phyloP scores from a whole-genome alignment of 495 filamentous ascomycete genomes.

The Bacidia gigantensis region DNA sequence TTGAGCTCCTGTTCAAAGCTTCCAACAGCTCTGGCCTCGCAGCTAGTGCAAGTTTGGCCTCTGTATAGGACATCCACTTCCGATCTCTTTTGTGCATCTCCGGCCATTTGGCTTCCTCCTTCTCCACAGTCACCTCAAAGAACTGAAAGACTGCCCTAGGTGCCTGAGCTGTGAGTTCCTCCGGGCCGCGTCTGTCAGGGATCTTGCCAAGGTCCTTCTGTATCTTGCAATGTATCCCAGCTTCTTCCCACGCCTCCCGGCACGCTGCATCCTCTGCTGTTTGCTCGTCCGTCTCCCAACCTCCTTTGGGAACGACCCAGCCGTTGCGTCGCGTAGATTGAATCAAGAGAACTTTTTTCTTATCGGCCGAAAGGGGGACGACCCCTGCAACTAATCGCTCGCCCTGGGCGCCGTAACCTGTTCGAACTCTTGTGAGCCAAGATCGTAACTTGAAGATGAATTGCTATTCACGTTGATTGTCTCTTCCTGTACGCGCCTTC shows the following conservation, averaged over 20 bases:
- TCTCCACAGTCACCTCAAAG: slow-evolving; percentile 72
- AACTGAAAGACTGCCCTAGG: slow-evolving; percentile 74
- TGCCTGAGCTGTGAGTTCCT: slow-evolving; percentile 43
- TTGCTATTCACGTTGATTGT: slow-evolving; percentile 35
- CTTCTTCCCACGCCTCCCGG: slow-evolving; percentile 96
- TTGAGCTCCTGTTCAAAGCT: slow-evolving; percentile 70
- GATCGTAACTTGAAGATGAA: not conserved
- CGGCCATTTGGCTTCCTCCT: slow-evolving; percentile 77
- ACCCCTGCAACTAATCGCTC: slow-evolving; percentile 92
- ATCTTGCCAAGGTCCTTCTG: slow-evolving; percentile 75
- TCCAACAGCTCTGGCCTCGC: slow-evolving; percentile 76
- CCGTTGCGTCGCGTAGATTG: slow-evolving; percentile 76
- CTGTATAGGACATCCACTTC: slow-evolving; percentile 72
- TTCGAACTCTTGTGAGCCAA: not conserved
- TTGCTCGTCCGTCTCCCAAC: slow-evolving; percentile 88
- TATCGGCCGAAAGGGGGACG: slow-evolving; percentile 65
- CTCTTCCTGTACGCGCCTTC: slow-evolving; percentile 32
- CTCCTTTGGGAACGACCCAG: slow-evolving; percentile 96
- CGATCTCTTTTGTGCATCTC: slow-evolving; percentile 84
- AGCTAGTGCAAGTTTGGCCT: slow-evolving; percentile 63
- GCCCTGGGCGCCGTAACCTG: slow-evolving; percentile 84
- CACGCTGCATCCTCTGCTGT: slow-evolving; percentile 52
- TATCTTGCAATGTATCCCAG: slow-evolving; percentile 73
- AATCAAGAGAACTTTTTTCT: slow-evolving; percentile 76
- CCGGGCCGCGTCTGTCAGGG: slow-evolving; percentile 53